Evolutionary conservation across 371 early-diverging fungal species (phyloP).

Genomic region (Haplosporangium sp.): DNA sequence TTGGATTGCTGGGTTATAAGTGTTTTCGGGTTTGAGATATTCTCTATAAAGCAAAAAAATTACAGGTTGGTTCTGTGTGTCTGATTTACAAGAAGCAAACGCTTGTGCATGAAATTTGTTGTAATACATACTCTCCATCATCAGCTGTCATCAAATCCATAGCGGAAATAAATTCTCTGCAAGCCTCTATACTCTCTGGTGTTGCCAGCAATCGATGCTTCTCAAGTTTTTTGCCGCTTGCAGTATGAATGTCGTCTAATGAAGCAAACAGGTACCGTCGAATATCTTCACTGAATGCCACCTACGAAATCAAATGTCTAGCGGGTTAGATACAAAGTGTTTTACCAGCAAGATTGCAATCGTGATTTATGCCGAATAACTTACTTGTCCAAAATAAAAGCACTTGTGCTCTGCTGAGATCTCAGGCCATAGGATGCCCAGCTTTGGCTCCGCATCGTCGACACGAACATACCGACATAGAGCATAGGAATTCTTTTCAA

Average conservation of each 20-base stretch:
- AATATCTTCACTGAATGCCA: conserved; percentile 80
- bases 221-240: conserved; percentile 58
- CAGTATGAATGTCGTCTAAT: conserved; percentile 58
- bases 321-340: neutral
- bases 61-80: no score
- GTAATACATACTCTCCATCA: conserved; percentile 56
- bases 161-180: conserved; percentile 65
- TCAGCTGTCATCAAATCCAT: conserved; percentile 65
- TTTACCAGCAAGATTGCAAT: neutral
- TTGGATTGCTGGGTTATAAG: conserved; percentile 73
- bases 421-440: conserved; percentile 73
- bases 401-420: conserved; percentile 60
- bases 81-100: no score
- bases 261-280: conserved; percentile 67
- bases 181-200: conserved; percentile 61
- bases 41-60: conserved; percentile 26
- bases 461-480: conserved; percentile 73
- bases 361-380: neutral
- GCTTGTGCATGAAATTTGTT: neutral
- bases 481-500: conserved; percentile 65
- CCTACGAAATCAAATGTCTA: conserved; percentile 46
- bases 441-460: conserved; percentile 66
- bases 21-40: conserved; percentile 58
- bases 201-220: conserved; percentile 62
- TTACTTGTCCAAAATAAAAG: conserved; percentile 71